A percentile compares a stretch with the other conserved stretches of the same genome.
phyloP scores from a whole-genome alignment of 2,329 filamentous ascomycete genomes.

The Aureobasidium mangrovei region DNA sequence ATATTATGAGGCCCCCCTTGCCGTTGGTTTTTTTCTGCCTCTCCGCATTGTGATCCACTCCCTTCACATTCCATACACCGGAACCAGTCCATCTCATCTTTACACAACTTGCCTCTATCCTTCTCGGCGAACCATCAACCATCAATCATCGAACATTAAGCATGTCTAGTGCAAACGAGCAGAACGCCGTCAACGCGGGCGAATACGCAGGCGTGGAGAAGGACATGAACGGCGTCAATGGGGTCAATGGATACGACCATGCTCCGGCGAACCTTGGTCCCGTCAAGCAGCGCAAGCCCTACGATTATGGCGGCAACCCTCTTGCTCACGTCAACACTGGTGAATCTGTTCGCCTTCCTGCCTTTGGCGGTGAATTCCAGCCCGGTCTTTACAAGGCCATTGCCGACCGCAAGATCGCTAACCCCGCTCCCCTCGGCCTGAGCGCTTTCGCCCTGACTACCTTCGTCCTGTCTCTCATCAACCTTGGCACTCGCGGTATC shows the following conservation, averaged over 20 bases:
- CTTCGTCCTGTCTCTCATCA: conserved; percentile 48
- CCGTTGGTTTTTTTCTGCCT: conserved; percentile 2
- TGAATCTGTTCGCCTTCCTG: conserved; percentile 38
- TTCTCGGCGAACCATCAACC: background rate
- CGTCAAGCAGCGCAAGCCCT: conserved; percentile 35
- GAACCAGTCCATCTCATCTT: background rate
- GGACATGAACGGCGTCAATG: conserved; percentile 21
- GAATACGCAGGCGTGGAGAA: conserved; percentile 16
- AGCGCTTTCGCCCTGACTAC: conserved; percentile 58
- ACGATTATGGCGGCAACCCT: conserved; percentile 45
- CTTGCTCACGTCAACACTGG: conserved; percentile 43
- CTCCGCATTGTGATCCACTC: background rate
- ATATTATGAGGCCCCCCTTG: conserved; percentile 10
- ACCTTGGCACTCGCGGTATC: conserved; percentile 37
- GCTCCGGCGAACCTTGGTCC: conserved; percentile 20
- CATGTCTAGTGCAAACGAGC: conserved; percentile 36
- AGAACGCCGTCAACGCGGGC: conserved; percentile 24
- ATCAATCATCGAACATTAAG: background rate
- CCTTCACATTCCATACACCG: background rate
- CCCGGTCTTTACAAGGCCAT: conserved; percentile 39
- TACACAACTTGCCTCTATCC: background rate
- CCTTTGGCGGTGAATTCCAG: conserved; percentile 46
- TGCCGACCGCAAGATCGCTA: conserved; percentile 42
- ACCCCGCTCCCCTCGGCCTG: conserved; percentile 52
- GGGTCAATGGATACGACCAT: conserved; percentile 31